phyloP scores from a whole-genome alignment of 345 rosid species.

The Lagerstroemia speciosa region DNA sequence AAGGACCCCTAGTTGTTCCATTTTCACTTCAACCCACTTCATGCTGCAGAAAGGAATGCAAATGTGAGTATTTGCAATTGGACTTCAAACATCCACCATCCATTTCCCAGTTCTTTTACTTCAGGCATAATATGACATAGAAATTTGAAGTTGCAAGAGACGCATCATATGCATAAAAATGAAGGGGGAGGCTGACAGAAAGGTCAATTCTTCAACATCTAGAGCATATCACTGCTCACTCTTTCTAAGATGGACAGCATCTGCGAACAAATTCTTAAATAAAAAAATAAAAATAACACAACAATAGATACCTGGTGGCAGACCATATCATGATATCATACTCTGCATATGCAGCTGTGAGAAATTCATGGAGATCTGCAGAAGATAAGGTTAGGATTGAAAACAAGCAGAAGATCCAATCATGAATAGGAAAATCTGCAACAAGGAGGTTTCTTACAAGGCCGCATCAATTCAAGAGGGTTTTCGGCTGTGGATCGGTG shows the following conservation, averaged over 20 bases:
- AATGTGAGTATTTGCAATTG: background rate
- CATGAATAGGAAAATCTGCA: background rate
- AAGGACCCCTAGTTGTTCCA: constrained; percentile 93
- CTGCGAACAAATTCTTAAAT: background rate
- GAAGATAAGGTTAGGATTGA: constrained; percentile 6
- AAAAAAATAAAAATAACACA: background rate
- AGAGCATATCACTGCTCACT: background rate
- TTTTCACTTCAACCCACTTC: constrained; percentile 98
- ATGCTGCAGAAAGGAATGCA: constrained; percentile 37
- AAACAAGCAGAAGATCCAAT: constrained; percentile 5
- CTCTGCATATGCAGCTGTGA: constrained; percentile 77
- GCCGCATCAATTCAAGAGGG: constrained; percentile 88
- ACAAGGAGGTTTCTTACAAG: constrained; percentile 42
- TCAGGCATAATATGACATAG: background rate
- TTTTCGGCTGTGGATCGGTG: constrained; percentile 92
- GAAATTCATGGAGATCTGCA: constrained; percentile 96
- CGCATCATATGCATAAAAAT: background rate
- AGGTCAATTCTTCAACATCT: background rate
- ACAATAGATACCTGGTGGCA: constrained; percentile 61
- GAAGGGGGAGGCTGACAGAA: background rate
- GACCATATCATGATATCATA: constrained; percentile 98
- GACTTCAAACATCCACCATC: background rate
- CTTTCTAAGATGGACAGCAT: background rate
- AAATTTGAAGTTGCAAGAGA: background rate
- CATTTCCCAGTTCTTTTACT: background rate